These are phyloP conservation scores for Meira miltonrushii DNA, from an alignment of 1,284 basidiomycete species.

Conservation along the genomic window DNA sequence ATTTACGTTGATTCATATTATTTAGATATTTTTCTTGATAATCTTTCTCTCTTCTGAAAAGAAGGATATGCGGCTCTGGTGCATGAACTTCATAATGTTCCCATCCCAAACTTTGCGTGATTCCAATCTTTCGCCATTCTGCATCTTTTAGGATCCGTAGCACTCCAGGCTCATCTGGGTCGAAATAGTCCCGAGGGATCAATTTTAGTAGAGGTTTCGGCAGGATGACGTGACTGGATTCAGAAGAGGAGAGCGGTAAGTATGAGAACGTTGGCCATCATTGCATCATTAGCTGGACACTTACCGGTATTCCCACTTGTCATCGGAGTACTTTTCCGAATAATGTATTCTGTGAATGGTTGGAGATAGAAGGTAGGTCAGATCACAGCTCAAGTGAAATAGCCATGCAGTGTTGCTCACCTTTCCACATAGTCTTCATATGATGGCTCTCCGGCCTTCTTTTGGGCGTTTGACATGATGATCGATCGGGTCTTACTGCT, in stretches of 20 bases:
- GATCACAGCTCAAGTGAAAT: too few species aligned
- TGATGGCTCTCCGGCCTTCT: constrained; percentile 20
- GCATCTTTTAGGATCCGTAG: constrained; percentile 75
- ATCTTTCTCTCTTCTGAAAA: constrained; percentile 57
- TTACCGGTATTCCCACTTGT: constrained; percentile 62
- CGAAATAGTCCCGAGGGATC: constrained; percentile 56
- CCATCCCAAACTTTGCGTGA: constrained; percentile 92
- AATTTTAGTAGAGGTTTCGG: constrained; percentile 52
- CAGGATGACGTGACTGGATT: constrained; percentile 40
- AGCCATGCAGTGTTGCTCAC: constrained; percentile 27
- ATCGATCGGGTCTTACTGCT: too few species aligned
- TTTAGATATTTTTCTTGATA: constrained; percentile 36
- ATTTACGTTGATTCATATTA: too few species aligned
- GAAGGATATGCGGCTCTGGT: constrained; percentile 57
- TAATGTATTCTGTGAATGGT: constrained; percentile 49
- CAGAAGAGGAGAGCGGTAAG: constrained; percentile 36
- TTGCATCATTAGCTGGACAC: constrained; percentile 14
- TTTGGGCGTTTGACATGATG: constrained; percentile 1
- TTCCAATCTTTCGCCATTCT: constrained; percentile 93
- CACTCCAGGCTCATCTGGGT: constrained; percentile 67
- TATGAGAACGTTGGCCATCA: constrained; percentile 67
- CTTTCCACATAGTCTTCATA: constrained; percentile 49
- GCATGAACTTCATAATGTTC: constrained; percentile 90
- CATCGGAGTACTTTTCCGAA: constrained; percentile 56
- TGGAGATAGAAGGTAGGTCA: background rate